Conservation (phyloP, 2,329 filamentous ascomycete genomes). For the Trematosphaeria pertusa region DNA sequence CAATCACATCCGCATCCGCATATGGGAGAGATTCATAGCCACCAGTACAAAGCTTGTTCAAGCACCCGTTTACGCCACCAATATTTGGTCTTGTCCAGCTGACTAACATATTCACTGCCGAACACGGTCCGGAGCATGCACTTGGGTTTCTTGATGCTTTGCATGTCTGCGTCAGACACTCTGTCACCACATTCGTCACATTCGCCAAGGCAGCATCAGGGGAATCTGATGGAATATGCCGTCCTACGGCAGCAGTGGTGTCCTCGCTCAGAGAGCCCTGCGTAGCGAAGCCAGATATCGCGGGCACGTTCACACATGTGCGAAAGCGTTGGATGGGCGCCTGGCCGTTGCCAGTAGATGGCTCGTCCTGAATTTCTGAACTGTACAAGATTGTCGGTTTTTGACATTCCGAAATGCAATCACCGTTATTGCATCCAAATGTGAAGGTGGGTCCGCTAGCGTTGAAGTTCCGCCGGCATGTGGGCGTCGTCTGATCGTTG, state of each 20-base stretch:
- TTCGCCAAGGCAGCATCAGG: constrained; percentile 6
- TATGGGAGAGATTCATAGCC: constrained; percentile 18
- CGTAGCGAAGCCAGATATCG: constrained; percentile 14
- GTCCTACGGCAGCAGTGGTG: constrained; percentile 5
- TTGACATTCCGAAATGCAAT: constrained; percentile 10
- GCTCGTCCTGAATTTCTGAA: constrained; percentile 6
- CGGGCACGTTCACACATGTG: constrained; percentile 23
- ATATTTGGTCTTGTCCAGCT: constrained; percentile 21
- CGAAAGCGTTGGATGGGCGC: constrained; percentile 17
- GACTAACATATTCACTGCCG: constrained; percentile 16
- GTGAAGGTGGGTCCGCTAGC: neutral
- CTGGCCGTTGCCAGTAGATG: constrained; percentile 12
- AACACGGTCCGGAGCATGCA: constrained; percentile 11
- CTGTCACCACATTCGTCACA: constrained; percentile 20
- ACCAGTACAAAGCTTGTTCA: constrained; percentile 16
- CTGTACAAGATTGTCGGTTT: constrained; percentile 11
- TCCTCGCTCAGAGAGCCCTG: constrained; percentile 11
- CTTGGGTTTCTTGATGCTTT: constrained; percentile 11
- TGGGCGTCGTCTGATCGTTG: neutral
- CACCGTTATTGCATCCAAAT: constrained; percentile 3
- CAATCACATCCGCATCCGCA: constrained; percentile 27
- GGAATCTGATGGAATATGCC: constrained; percentile 9
- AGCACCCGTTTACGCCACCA: constrained; percentile 17
- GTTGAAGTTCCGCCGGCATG: constrained; percentile 8
- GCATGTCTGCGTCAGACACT: constrained; percentile 24